Evolutionary conservation across 768 basidiomycete genomes (phyloP).

Genomic region (Gymnopilus junonius): DNA sequence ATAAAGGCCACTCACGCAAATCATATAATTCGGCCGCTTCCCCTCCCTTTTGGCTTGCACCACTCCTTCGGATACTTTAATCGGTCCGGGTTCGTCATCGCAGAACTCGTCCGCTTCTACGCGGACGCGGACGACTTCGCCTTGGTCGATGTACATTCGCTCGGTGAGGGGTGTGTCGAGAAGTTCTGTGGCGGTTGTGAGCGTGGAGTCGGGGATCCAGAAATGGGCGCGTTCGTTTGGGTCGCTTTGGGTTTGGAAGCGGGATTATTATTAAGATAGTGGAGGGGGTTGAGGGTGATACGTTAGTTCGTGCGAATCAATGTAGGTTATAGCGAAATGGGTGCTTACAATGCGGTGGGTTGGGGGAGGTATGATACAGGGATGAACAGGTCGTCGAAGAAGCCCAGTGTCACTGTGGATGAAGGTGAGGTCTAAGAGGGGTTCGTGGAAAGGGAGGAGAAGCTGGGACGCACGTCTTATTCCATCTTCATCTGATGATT

Average conservation of each 20-base stretch:
- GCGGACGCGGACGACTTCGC: slow-evolving; percentile 76
- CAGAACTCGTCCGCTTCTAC: slow-evolving; percentile 84
- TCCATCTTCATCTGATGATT: slow-evolving; percentile 83
- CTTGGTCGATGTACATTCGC: slow-evolving; percentile 82
- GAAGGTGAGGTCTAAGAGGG: background rate
- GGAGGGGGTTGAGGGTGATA: background rate
- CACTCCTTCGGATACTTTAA: slow-evolving; percentile 74
- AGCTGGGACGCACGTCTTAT: slow-evolving; percentile 71
- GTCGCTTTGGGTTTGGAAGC: slow-evolving; percentile 49
- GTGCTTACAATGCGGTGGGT: slow-evolving; percentile 75
- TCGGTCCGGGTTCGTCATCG: slow-evolving; percentile 86
- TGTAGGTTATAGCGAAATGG: background rate
- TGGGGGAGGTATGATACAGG: slow-evolving; percentile 76
- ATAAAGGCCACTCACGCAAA: slow-evolving; percentile 56
- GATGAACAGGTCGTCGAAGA: slow-evolving; percentile 94
- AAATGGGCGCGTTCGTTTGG: slow-evolving; percentile 84
- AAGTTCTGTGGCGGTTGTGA: slow-evolving; percentile 59
- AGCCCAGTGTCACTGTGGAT: slow-evolving; percentile 75
- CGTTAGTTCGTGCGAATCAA: background rate
- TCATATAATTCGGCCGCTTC: slow-evolving; percentile 65
- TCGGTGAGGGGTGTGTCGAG: slow-evolving; percentile 68
- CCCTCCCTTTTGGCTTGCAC: slow-evolving; percentile 46
- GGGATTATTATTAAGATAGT: background rate
- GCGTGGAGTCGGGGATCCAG: slow-evolving; percentile 72
- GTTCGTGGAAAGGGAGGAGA: background rate